Percentiles rank a stretch among this genome's conserved stretches.
These are phyloP conservation scores for Kalmusia sp. DNA, from an alignment of 2,329 filamentous ascomycete genomes.

Conservation along the genomic window DNA sequence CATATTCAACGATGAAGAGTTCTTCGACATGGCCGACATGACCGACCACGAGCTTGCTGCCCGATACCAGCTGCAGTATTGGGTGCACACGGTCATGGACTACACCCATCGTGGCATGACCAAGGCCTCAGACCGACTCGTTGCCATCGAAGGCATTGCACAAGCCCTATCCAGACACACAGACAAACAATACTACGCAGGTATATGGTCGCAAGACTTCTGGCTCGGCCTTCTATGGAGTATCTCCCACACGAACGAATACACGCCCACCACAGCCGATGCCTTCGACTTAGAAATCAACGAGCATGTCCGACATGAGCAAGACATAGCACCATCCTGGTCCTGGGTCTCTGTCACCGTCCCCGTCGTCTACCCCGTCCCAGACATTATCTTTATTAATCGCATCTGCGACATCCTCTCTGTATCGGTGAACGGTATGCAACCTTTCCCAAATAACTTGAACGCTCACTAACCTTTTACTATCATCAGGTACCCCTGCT, in stretches of 20 bases:
- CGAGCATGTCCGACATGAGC: slow-evolving; percentile 18
- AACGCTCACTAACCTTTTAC: no score
- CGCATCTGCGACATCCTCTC: slow-evolving; percentile 21
- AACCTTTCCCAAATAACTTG: no score
- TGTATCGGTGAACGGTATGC: slow-evolving; percentile 11
- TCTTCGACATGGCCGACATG: slow-evolving; percentile 12
- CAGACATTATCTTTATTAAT: slow-evolving; percentile 14
- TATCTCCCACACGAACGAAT: slow-evolving; percentile 18
- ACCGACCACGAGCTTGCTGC: slow-evolving; percentile 4
- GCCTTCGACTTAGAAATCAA: slow-evolving; percentile 21
- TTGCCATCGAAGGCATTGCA: slow-evolving; percentile 27
- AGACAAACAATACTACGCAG: slow-evolving; percentile 20
- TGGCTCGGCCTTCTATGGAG: slow-evolving; percentile 20
- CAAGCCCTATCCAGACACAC: slow-evolving; percentile 20
- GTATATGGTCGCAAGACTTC: slow-evolving; percentile 24
- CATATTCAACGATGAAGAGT: slow-evolving; percentile 20
- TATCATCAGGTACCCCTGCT: no score
- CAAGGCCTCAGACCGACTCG: slow-evolving; percentile 20
- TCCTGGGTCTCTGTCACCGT: slow-evolving; percentile 28
- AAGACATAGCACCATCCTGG: slow-evolving; percentile 24
- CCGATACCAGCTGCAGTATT: slow-evolving; percentile 15
- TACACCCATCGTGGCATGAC: slow-evolving; percentile 32
- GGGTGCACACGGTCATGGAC: slow-evolving; percentile 27
- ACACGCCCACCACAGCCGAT: slow-evolving; percentile 7
- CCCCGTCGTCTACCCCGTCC: slow-evolving; percentile 22